Evolutionary conservation across 2,329 filamentous ascomycete genomes (phyloP), one percentile per base, ranked within the genome.

Genomic region (Periconia macrospinosa): DNA sequence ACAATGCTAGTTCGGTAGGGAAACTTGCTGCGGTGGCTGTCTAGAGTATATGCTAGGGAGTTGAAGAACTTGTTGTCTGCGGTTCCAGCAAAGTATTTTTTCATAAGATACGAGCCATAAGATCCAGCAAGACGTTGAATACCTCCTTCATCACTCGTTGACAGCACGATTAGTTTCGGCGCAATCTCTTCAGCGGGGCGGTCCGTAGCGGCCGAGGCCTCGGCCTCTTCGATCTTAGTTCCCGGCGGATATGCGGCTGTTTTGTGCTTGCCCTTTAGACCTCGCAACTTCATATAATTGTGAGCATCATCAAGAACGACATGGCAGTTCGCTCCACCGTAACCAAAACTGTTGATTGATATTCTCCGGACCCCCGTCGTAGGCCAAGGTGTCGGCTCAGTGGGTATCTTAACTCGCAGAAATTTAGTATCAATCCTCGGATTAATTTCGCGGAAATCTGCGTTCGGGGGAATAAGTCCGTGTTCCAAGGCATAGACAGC

Each of bases 401-500:
- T 37, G 13, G 47, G 30, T 19, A 45, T 40, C 17, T 41, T 45
- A 13, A 62, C 37, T 14, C 54, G 57, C 8, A 35, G 35, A 7
- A 30, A 18, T 2, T 53, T 41, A 13, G 50, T 42, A 7, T 45
- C 30, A 35, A 59, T 45, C 43, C 54, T 43, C 9, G 58, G 51
- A 35, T 60, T 64, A n/a, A 50, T 15, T 15, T 45, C 50, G 41
- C 55, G 42, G 19, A 60, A 58, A 7, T 48, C 15, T 7, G 49
- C 58, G 33, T 71, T 59, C 1, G 59, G 54, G 2, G 72, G 73
- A 14, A 76, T 63, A 1, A 55, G 57, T 3, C 58, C 59, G 45
- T 75, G 58, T 53, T 76, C 69, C 9, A 80, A 54, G 0, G 73
- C 64, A 30, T 79, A 56, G 1, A 70, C 63, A n/a, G 69, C 63